These are phyloP conservation scores for Fusarium ambrosium DNA, from an alignment of 2,329 filamentous ascomycete genomes.

Conservation along the genomic window DNA sequence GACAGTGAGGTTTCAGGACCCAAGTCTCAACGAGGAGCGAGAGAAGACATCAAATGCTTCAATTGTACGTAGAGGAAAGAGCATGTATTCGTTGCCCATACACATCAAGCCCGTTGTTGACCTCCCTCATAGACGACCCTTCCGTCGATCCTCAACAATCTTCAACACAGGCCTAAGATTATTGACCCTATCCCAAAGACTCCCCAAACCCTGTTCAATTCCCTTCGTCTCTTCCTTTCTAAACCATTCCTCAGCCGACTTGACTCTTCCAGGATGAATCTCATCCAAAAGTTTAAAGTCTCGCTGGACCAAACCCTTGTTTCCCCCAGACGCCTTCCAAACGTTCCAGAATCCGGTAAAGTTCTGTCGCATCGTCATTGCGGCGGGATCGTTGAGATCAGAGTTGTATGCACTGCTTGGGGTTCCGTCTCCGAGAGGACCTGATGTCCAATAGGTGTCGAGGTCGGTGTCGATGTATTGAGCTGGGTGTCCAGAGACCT, in stretches of 20 bases:
- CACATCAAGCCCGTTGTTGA: not conserved
- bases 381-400: not conserved
- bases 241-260: slow-evolving; percentile 19
- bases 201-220: slow-evolving; percentile 49
- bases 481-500: slow-evolving; percentile 23
- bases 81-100: too few relatives aligned
- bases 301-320: slow-evolving; percentile 14
- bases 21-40: not conserved
- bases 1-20: not conserved
- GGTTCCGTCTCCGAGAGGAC: rapidly evolving
- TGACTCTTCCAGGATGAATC: slow-evolving; percentile 25
- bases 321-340: slow-evolving; percentile 15
- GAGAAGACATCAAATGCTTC: too few relatives aligned
- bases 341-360: slow-evolving; percentile 30
- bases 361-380: slow-evolving; percentile 17
- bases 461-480: slow-evolving; percentile 11
- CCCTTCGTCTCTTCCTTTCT: slow-evolving; percentile 24
- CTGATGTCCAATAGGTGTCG: not conserved
- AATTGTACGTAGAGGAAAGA: too few relatives aligned
- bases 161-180: slow-evolving; percentile 1
- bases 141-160: not conserved
- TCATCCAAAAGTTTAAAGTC: slow-evolving; percentile 26
- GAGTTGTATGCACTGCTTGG: slow-evolving; percentile 12
- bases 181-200: not conserved
- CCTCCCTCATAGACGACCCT: not conserved